Evolutionary conservation across 2,329 filamentous ascomycete genomes (phyloP).

Genomic region (Stagonosporopsis vannaccii): DNA sequence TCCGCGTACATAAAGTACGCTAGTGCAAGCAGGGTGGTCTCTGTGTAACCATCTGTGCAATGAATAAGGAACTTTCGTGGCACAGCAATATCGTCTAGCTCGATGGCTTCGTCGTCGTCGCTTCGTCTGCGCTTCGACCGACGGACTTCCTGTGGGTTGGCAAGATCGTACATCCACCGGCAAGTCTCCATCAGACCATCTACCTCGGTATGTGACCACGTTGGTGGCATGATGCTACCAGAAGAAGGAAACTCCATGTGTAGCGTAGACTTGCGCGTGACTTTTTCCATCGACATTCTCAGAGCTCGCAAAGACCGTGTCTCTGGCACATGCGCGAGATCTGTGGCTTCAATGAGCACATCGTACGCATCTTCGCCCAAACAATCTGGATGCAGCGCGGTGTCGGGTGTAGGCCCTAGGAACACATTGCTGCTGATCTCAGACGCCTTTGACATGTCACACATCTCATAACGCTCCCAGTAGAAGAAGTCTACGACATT

Average conservation of each 20-base stretch:
- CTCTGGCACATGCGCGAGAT: slow-evolving; percentile 79
- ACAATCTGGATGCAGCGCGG: slow-evolving; percentile 55
- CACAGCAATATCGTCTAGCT: slow-evolving; percentile 54
- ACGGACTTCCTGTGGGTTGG: slow-evolving; percentile 65
- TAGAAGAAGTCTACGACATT: slow-evolving; percentile 87
- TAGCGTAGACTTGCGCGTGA: slow-evolving; percentile 56
- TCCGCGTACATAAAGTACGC: slow-evolving; percentile 95
- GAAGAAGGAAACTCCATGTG: slow-evolving; percentile 88
- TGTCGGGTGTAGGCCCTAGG: slow-evolving; percentile 85
- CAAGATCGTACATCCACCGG: slow-evolving; percentile 86
- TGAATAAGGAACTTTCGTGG: slow-evolving; percentile 82
- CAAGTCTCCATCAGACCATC: slow-evolving; percentile 87
- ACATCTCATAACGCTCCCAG: slow-evolving; percentile 92
- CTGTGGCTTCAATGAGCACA: slow-evolving; percentile 86
- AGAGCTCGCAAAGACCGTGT: slow-evolving; percentile 69
- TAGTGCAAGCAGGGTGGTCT: slow-evolving; percentile 86
- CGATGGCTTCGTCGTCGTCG: slow-evolving; percentile 61
- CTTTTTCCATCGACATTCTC: slow-evolving; percentile 61
- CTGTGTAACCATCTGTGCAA: slow-evolving; percentile 95
- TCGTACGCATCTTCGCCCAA: slow-evolving; percentile 70
- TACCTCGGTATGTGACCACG: slow-evolving; percentile 81
- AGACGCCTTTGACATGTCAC: slow-evolving; percentile 85
- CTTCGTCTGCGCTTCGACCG: slow-evolving; percentile 54
- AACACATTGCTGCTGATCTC: slow-evolving; percentile 91
- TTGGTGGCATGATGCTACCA: slow-evolving; percentile 86